Evolutionary conservation across 2,329 filamentous ascomycete species (phyloP), one percentile per base, ranked within the genome.

Genomic region (Fusarium cicatricum): DNA sequence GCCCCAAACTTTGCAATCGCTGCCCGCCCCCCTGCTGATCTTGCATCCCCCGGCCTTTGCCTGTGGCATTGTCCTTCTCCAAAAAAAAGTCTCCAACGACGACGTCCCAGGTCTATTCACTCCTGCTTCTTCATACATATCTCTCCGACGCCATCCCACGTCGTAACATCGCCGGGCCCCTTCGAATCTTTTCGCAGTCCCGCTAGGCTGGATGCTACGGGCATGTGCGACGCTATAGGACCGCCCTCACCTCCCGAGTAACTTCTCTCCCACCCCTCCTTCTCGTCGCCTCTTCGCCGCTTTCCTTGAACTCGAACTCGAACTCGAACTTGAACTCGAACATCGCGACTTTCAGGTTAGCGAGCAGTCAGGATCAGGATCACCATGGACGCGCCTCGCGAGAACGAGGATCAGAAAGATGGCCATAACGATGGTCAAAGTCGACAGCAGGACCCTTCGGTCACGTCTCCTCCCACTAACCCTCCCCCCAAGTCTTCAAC

Each of bases 371-470:
- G 50, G 21, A 39, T 28, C 43, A 58, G 50, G 21, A 39, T 57
- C 58, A 46, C 28, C 38, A 71, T 71, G 68, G 66, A 68, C 52
- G 42, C 52, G 44, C 37, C 59, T 12, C 65, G 52, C 15, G 59
- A 62, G 21, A 56, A 29, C 36, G 63, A 55, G 31, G 43, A 46
- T 14, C 48, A 55, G 34, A 43, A 31, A 26, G 51, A 40, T 29
- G 52, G 42, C 31, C 55, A 26, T 26, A 10, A 26, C 23, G 23
- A 26, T 8, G 23, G 23, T 26, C 23, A 60, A 19, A 19, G 36
- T 42, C 45, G 46, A 16, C 34, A 44, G 14, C 52, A 55, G 14
- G 47, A 58, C 9, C 31, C 40, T n/a, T 16, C 38, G 33, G 26
- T 41, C 39, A 29, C 16, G 21, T 33, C 41, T 39, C 15, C 4